Evolutionary conservation across 1,284 basidiomycete genomes (phyloP).

Genomic region (Fereydounia khargensis): DNA sequence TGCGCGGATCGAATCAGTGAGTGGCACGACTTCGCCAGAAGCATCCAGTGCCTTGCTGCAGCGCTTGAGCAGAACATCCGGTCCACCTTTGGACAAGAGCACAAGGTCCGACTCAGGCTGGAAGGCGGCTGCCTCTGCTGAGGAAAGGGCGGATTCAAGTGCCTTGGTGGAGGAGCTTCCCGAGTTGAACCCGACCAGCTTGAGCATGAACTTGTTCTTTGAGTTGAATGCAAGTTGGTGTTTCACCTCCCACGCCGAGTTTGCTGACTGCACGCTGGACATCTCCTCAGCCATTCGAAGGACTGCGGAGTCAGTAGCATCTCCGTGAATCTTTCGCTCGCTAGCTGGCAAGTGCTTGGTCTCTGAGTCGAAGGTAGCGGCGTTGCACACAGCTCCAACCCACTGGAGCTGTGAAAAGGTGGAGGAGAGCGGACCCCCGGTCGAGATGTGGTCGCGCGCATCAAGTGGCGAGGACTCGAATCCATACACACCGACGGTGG

Average conservation of each 20-base stretch:
- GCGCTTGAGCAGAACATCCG: slow-evolving; percentile 59
- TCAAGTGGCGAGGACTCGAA: slow-evolving; percentile 18
- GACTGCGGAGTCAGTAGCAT: slow-evolving; percentile 68
- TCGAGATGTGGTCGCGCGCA: slow-evolving; percentile 21
- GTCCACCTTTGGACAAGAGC: slow-evolving; percentile 45
- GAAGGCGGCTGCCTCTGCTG: slow-evolving; percentile 57
- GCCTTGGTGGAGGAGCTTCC: not conserved
- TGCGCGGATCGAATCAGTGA: slow-evolving; percentile 11
- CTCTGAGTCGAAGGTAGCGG: slow-evolving; percentile 63
- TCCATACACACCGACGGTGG: slow-evolving; percentile 60
- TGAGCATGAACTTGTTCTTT: slow-evolving; percentile 69
- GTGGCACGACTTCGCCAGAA: slow-evolving; percentile 39
- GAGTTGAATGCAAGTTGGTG: slow-evolving; percentile 65
- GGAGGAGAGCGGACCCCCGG: slow-evolving; percentile 15
- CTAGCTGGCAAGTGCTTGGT: slow-evolving; percentile 14
- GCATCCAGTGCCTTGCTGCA: slow-evolving; percentile 33
- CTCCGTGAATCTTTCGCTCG: slow-evolving; percentile 63
- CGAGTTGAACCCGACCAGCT: slow-evolving; percentile 31
- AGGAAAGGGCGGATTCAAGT: slow-evolving; percentile 3
- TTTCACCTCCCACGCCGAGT: slow-evolving; percentile 57
- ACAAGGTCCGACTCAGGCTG: slow-evolving; percentile 19
- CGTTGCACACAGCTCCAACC: slow-evolving; percentile 66
- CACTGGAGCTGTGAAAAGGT: slow-evolving; percentile 53
- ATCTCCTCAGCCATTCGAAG: slow-evolving; percentile 66
- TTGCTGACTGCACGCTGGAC: slow-evolving; percentile 49